A percentile compares a stretch with the other conserved stretches of the same genome.
Conservation (phyloP, 768 basidiomycete species). For the Boletellus sp. region DNA sequence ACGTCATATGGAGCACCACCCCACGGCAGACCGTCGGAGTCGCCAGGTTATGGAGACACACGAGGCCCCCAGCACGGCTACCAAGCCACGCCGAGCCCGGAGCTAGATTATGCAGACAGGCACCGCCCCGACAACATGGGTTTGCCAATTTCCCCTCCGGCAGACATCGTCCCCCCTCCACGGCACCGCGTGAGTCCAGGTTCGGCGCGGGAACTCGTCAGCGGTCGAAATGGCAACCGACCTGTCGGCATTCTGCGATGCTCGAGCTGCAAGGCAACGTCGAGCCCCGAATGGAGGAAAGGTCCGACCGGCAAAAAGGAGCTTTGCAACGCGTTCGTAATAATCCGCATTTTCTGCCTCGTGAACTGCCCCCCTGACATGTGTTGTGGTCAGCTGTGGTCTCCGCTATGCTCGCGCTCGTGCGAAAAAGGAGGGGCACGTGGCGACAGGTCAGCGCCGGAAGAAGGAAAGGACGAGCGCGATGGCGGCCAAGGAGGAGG, state of each 20-base stretch:
- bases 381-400: constrained; percentile 56
- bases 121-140: constrained; percentile 31
- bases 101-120: constrained; percentile 36
- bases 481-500: constrained; percentile 27
- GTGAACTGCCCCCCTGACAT: constrained; percentile 18
- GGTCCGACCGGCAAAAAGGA: constrained; percentile 89
- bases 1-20: constrained; percentile 24
- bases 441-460: constrained; percentile 47
- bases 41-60: constrained; percentile 25
- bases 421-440: constrained; percentile 81
- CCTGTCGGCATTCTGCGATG: constrained; percentile 72
- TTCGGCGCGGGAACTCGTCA: constrained; percentile 45
- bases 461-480: constrained; percentile 53
- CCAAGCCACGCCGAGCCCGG: constrained; percentile 37
- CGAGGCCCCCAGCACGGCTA: constrained; percentile 36
- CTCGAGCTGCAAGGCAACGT: constrained; percentile 75
- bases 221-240: constrained; percentile 49
- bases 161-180: constrained; percentile 54
- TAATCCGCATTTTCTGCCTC: constrained; percentile 16
- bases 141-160: constrained; percentile 30
- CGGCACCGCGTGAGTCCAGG: constrained; percentile 54
- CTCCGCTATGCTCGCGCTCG: constrained; percentile 82
- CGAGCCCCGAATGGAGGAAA: constrained; percentile 89
- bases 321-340: constrained; percentile 84
- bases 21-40: constrained; percentile 41